Base-by-base conservation (phyloP, 495 filamentous ascomycete genomes). In the Talaromyces nanjingensis region DNA sequence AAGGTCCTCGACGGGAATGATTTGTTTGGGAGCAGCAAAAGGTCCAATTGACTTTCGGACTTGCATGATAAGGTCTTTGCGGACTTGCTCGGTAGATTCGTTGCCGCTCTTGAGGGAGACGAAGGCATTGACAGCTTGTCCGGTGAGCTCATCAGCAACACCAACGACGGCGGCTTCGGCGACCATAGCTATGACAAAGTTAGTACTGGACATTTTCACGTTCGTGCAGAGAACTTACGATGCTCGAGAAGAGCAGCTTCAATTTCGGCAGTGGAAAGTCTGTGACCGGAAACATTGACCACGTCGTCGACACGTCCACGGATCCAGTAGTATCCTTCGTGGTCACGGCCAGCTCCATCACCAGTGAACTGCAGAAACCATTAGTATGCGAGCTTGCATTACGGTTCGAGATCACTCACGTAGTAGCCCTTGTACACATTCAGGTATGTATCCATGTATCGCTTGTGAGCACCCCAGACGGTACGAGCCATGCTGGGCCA, bases 281-380 rank as follows among this genome's bases (percentile, higher is more conserved):
- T 87, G 73, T 99, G 96, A 33, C 94, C 94, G 65, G 88, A 92
- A 59, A 99, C 94, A 73, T 98, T 99, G 72, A 99, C 93, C 63
- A 98, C 94, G 69, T 99, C 94, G 72, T 99, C 94, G 31, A 98
- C 94, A 79, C 94, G 91, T 57, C 94, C 96, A 63, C 96, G 92
- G 76, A 99, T 98, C 96, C 96, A 98, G 85, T 98, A 98, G 81
- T 98, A 98, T 59, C 94, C 94, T 67, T 99, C 96, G 77, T 97
- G 91, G 74, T 99, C 94, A 70, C 96, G 90, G 66, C 90, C 96
- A 63, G 96, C 94, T 68, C 96, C 96, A 74, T 99, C 94, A 66
- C 94, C 94, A 25, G 96, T 99, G 84, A 98, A 98, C 91, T 96
- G 69, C 4, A n/a, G 7, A 25, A 34, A 2, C n/a, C 25, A 34